These are phyloP conservation scores for Jatropha multifida DNA, from an alignment of 441 rosid genomes.

Conservation along the genomic window DNA sequence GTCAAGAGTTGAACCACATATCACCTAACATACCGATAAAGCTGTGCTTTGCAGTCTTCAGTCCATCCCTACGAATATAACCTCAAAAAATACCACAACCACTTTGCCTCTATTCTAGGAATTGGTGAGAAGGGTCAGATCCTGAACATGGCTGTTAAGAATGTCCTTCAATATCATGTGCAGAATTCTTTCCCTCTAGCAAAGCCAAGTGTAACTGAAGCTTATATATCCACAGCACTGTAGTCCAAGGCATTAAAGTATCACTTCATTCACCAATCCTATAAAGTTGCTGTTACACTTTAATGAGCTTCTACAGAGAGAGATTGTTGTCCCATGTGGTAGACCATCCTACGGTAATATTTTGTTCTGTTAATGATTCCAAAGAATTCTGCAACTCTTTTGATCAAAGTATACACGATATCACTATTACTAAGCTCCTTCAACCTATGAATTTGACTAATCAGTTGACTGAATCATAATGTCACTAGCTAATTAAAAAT, in stretches of 20 bases:
- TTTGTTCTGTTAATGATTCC: neutral
- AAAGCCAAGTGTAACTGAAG: neutral
- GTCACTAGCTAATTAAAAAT: neutral
- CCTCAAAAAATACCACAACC: neutral
- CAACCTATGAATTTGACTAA: neutral
- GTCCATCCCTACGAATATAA: neutral
- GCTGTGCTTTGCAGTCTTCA: neutral
- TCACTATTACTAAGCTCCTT: neutral
- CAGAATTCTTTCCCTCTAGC: neutral
- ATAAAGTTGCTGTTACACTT: neutral
- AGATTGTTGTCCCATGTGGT: neutral
- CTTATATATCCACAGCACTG: neutral
- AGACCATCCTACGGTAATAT: too few species aligned
- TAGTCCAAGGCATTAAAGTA: neutral
- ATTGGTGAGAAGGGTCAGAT: neutral
- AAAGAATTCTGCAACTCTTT: neutral
- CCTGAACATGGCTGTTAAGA: too few species aligned
- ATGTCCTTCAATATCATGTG: neutral
- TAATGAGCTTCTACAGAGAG: neutral
- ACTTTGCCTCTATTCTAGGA: neutral
- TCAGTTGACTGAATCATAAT: neutral
- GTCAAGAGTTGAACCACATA: neutral
- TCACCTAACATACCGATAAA: neutral
- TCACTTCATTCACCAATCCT: neutral
- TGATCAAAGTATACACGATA: neutral